Percentiles rank a stretch among this genome's conserved stretches.
These are phyloP conservation scores for Colletotrichum higginsianum DNA, from an alignment of 2,329 filamentous ascomycete species.

Conservation along the genomic window DNA sequence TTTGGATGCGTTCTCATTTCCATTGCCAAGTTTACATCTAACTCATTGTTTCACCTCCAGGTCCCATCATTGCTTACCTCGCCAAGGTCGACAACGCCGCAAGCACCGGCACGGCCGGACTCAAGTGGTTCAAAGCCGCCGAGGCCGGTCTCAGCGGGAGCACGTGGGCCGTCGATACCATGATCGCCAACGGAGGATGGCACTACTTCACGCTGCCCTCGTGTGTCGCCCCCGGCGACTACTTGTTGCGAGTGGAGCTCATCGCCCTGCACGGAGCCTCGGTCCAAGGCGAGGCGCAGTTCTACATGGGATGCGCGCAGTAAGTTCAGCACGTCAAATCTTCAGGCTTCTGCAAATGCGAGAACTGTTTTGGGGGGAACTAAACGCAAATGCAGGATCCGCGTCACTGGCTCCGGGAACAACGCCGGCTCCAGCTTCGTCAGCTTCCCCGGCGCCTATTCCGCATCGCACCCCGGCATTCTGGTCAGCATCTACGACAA, in stretches of 20 bases:
- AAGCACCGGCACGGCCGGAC: slow-evolving; percentile 53
- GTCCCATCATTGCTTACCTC: slow-evolving; percentile 64
- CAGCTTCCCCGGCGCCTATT: slow-evolving; percentile 47
- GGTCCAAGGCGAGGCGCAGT: slow-evolving; percentile 45
- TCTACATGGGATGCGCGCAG: slow-evolving; percentile 48
- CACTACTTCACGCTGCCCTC: slow-evolving; percentile 55
- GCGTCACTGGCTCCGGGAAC: slow-evolving; percentile 46
- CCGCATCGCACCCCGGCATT: slow-evolving; percentile 45
- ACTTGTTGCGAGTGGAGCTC: slow-evolving; percentile 59
- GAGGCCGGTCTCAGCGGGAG: slow-evolving; percentile 54
- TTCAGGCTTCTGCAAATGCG: background rate
- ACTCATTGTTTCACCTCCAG: slow-evolving; percentile 43
- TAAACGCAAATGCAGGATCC: slow-evolving; percentile 36
- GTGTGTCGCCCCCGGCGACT: slow-evolving; percentile 57
- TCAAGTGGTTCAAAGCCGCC: slow-evolving; percentile 68
- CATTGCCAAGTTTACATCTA: background rate
- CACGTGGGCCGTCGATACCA: slow-evolving; percentile 50
- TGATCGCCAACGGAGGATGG: slow-evolving; percentile 49
- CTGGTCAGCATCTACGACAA: slow-evolving; percentile 51
- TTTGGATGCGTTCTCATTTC: background rate
- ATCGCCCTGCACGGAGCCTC: slow-evolving; percentile 58
- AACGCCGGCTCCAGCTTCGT: slow-evolving; percentile 46
- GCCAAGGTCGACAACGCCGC: slow-evolving; percentile 64
- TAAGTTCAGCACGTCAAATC: background rate
- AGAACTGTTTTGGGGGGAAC: background rate